A percentile compares a stretch with the other conserved stretches of the same genome.
Conservation (phyloP, 805 yeast species). For the Kuraishia piskuri region DNA sequence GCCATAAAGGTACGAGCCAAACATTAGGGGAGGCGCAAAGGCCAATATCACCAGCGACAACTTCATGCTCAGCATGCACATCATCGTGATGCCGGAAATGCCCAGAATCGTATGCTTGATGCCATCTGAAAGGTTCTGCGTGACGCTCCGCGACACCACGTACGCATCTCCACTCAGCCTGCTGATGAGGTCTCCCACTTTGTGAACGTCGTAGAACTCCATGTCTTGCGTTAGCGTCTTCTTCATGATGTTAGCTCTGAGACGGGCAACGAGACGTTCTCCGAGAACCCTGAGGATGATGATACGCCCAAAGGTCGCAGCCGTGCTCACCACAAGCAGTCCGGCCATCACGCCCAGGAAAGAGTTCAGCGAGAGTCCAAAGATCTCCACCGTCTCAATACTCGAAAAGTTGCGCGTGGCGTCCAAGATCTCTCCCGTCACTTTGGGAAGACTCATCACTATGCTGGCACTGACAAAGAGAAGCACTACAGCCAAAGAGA, state of each 20-base stretch:
- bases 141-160: constrained; percentile 77
- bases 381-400: constrained; percentile 21
- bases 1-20: constrained; percentile 80
- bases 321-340: constrained; percentile 63
- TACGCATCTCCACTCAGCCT: constrained; percentile 84
- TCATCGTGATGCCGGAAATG: constrained; percentile 79
- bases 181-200: constrained; percentile 89
- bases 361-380: constrained; percentile 53
- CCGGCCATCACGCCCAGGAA: constrained; percentile 57
- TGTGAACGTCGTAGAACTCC: constrained; percentile 79
- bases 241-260: constrained; percentile 71
- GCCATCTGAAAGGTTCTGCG: constrained; percentile 89
- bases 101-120: constrained; percentile 77
- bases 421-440: constrained; percentile 48
- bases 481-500: constrained; percentile 33
- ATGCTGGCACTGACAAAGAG: constrained; percentile 38
- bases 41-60: constrained; percentile 70
- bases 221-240: constrained; percentile 81
- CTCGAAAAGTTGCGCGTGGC: constrained; percentile 28
- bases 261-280: constrained; percentile 77
- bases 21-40: constrained; percentile 76
- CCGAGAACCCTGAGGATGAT: constrained; percentile 72
- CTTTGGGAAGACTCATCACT: constrained; percentile 45
- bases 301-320: constrained; percentile 74
- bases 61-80: constrained; percentile 77